Evolutionary conservation across 2,329 filamentous ascomycete genomes (phyloP), one percentile per base, ranked within the genome.

Genomic region (Thyridium curvatum): DNA sequence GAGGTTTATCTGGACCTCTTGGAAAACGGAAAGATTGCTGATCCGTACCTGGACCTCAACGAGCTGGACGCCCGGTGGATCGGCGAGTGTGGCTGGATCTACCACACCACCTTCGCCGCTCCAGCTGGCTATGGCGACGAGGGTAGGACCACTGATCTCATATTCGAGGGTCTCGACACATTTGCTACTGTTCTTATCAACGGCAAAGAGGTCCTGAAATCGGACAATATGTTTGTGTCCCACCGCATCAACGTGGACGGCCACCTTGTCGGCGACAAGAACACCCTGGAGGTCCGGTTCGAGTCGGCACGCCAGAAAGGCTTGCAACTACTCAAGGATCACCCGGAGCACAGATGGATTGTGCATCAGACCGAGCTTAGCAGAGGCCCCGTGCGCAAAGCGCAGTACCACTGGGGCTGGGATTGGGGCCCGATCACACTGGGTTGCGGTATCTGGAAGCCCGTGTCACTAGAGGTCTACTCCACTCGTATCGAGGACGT

Each of bases 401-500:
- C 79, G 1, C 81, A 84, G 54, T 84, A 80, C 48, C 74, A 83
- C 48, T 85, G 77, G 21, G 40, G 40, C 15, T 41, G 40, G 40
- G 40, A 41, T 14, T 41, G 40, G 40, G 80, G 79, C 1, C 79
- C 79, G 2, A 66, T 79, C 7, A 49, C 82, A 37, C 69, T 79
- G 55, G 79, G 77, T 1, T 71, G 69, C 8, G 79, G 79, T 0
- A 74, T 78, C 4, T 89, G 84, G 83, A 74, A 75, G 44, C 72
- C 78, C 3, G 70, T 87, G 3, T 70, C 69, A 12, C 57, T 89
- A 2, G 83, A 89, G 55, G 69, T 71, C 1, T 87, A 82, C 43
- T 55, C 64, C 31, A 66, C 69, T 9, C 66, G 74, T 12, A 59
- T 88, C 4, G 64, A 72, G 10, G 21, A 26, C 10, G 21, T 26